Evolutionary conservation across 208 protist genomes (phyloP).

Genomic region (Trichomonas vaginalis): DNA sequence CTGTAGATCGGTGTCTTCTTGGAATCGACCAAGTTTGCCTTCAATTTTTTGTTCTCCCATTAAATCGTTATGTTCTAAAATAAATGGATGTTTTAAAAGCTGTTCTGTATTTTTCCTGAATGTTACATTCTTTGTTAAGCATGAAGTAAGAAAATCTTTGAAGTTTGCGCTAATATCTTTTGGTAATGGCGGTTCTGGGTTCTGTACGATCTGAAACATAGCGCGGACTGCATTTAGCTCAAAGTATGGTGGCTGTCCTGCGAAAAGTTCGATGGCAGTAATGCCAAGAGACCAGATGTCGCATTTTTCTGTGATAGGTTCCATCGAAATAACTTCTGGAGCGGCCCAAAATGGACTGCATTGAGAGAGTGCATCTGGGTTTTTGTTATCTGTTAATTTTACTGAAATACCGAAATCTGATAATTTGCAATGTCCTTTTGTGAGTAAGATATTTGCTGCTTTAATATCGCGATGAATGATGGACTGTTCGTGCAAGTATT

Average conservation of each 20-base stretch:
- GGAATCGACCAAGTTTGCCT: background rate
- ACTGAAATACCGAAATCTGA: constrained; percentile 89
- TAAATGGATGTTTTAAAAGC: background rate
- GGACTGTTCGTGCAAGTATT: constrained; percentile 59
- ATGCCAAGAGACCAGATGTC: constrained; percentile 70
- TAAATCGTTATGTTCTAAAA: background rate
- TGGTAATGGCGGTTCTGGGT: constrained; percentile 53
- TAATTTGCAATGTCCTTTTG: constrained; percentile 66
- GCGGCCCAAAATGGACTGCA: constrained; percentile 63
- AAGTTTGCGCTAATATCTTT: constrained; percentile 22
- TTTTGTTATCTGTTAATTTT: constrained; percentile 44
- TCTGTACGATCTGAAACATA: constrained; percentile 59
- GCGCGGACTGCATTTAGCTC: constrained; percentile 59
- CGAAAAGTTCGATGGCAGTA: constrained; percentile 67
- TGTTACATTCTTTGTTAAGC: background rate
- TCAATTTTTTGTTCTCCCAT: background rate
- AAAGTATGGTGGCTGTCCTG: constrained; percentile 64
- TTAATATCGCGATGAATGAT: constrained; percentile 66
- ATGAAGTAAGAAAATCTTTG: constrained; percentile 13
- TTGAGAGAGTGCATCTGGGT: background rate
- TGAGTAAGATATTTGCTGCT: constrained; percentile 63
- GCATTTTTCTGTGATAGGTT: constrained; percentile 41
- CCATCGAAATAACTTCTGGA: constrained; percentile 63
- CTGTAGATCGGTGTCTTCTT: background rate
- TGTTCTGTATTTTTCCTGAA: background rate